These are phyloP conservation scores for Xylariaceae sp. DNA, from an alignment of 2,329 filamentous ascomycete species.

Conservation along the genomic window DNA sequence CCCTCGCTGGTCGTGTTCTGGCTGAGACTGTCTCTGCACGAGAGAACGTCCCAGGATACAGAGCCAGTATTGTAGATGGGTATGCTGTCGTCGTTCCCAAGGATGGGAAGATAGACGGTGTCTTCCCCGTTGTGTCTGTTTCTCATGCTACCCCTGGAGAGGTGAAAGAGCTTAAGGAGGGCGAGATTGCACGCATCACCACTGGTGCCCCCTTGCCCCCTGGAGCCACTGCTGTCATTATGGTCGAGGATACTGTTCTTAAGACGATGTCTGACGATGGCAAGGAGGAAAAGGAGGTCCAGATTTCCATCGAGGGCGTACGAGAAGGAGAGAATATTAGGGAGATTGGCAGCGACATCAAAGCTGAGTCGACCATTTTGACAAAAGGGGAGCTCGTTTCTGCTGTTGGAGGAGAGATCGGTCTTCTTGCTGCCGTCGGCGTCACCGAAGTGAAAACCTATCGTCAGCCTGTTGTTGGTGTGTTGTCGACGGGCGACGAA, in stretches of 20 bases:
- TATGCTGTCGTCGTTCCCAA: conserved; percentile 74
- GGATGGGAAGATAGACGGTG: conserved; percentile 63
- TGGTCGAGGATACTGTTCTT: conserved; percentile 90
- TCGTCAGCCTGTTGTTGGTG: conserved; percentile 70
- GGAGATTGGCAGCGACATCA: conserved; percentile 84
- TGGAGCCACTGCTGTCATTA: conserved; percentile 85
- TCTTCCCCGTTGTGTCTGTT: conserved; percentile 80
- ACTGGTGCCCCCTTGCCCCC: conserved; percentile 88
- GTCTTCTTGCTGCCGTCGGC: conserved; percentile 81
- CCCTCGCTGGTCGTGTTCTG: conserved; percentile 70
- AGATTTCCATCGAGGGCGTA: conserved; percentile 75
- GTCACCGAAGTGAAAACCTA: conserved; percentile 66
- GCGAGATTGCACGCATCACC: conserved; percentile 83
- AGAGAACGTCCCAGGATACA: conserved; percentile 86
- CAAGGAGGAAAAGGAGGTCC: conserved; percentile 78
- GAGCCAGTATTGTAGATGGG: conserved; percentile 94
- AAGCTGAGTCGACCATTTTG: conserved; percentile 63
- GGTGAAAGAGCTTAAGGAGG: conserved; percentile 58
- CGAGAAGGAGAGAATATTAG: conserved; percentile 80
- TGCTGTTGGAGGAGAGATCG: conserved; percentile 83
- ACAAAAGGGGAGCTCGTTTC: conserved; percentile 76
- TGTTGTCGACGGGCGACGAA: conserved; percentile 92
- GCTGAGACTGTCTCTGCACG: conserved; percentile 74
- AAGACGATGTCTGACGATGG: conserved; percentile 71
- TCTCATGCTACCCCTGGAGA: conserved; percentile 78